Evolutionary conservation across 1,284 basidiomycete genomes (phyloP), one percentile per base, ranked within the genome.

Genomic region (Ganoderma resinaceum): DNA sequence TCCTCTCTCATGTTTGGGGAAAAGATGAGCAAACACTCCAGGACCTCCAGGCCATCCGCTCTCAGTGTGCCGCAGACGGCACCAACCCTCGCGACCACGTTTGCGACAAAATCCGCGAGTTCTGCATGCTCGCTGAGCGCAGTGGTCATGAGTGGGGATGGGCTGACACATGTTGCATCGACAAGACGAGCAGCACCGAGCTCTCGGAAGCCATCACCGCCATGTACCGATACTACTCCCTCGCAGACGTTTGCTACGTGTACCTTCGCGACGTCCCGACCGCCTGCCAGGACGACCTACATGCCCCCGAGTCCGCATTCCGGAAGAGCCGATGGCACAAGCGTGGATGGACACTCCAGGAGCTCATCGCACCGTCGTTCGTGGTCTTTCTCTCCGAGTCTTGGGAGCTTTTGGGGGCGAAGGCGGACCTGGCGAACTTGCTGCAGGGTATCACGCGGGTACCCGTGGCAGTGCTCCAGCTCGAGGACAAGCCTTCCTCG

Each of bases 181-280:
- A 60, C 58, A 60, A 60, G 58, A 60, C 58, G 4, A 58, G 57
- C 57, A 58, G 57, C 57, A 35, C 57, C 31, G 57, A 58, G 33
- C 57, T 58, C 18, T 40, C 58, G 14, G 58, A 60, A 26, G 37
- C 58, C 0, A 60, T 60, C 37, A 26, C 9, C 12, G 40, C 58
- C 35, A 38, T 60, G 58, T 60, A 38, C 37, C 58, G 33, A n/a
- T 42, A 42, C n/a, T 42, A 42, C 37, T 23, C 58, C 23, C n/a
- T 42, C n/a, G 8, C 58, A n/a, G 37, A 26, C 23, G 58, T 42
- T 37, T 60, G 58, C 58, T 60, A 38, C 37, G 58, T 20, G n/a
- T 60, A 60, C 23, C 37, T 60, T 11, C 37, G 23, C 20, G 58
- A 60, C 11, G 58, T 60, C 14, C 58, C 58, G 33, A 29, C 26